These are phyloP conservation scores for Fusarium clavum DNA, from an alignment of 2,329 filamentous ascomycete genomes.

Conservation along the genomic window DNA sequence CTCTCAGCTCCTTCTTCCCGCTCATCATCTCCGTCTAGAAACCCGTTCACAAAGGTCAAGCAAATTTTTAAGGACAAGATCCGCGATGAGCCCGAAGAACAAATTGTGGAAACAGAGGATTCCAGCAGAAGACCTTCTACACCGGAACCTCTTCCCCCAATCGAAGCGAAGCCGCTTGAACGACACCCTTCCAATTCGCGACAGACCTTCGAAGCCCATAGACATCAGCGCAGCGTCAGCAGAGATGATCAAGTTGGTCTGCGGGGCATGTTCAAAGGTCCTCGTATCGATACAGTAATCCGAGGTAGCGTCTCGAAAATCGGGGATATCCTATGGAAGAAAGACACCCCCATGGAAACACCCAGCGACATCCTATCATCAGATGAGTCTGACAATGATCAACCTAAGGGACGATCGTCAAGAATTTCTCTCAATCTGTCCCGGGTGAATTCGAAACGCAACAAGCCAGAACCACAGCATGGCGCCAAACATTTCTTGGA, in stretches of 20 bases:
- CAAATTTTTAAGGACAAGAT: constrained; percentile 67
- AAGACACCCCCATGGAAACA: constrained; percentile 54
- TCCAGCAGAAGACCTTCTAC: constrained; percentile 44
- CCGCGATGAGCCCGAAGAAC: constrained; percentile 56
- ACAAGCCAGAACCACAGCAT: constrained; percentile 48
- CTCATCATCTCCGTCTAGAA: constrained; percentile 71
- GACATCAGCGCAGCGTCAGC: constrained; percentile 60
- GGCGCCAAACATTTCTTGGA: constrained; percentile 62
- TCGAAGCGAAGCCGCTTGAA: constrained; percentile 52
- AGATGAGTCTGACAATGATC: constrained; percentile 63
- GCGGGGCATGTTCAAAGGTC: constrained; percentile 81
- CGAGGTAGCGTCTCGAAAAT: constrained; percentile 68
- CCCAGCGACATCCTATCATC: constrained; percentile 56
- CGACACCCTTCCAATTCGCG: constrained; percentile 45
- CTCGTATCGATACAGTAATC: constrained; percentile 78
- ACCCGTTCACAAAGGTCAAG: constrained; percentile 67
- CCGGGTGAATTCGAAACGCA: constrained; percentile 50
- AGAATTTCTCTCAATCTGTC: constrained; percentile 53
- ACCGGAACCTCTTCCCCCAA: constrained; percentile 42
- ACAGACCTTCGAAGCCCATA: constrained; percentile 60
- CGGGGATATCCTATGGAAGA: constrained; percentile 68
- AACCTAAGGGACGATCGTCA: constrained; percentile 53
- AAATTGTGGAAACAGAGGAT: constrained; percentile 51
- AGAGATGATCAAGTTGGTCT: constrained; percentile 52
- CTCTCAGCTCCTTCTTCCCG: constrained; percentile 73